phyloP scores from a whole-genome alignment of 2,329 filamentous ascomycete genomes.

The Cryoendolithus antarcticus region DNA sequence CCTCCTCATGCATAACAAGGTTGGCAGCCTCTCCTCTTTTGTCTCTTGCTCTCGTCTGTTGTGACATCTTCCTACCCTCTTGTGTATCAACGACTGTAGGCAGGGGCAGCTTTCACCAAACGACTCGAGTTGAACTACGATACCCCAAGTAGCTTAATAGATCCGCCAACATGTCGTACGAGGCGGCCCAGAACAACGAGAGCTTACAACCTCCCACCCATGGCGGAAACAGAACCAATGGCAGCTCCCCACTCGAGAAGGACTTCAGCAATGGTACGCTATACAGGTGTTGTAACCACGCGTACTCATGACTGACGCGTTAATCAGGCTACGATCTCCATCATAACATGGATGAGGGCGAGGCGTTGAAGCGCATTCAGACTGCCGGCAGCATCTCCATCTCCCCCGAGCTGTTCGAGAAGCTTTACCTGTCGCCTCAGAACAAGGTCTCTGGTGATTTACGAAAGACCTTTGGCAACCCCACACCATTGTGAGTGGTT shows the following conservation, averaged over 20 bases:
- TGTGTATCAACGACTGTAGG: slow-evolving; percentile 4
- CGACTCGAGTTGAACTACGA: slow-evolving; percentile 2
- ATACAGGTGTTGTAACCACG: no score
- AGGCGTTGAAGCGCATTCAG: slow-evolving; percentile 32
- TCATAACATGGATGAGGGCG: slow-evolving; percentile 22
- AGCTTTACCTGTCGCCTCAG: slow-evolving; percentile 40
- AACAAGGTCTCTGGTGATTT: slow-evolving; percentile 39
- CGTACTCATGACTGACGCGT: no score
- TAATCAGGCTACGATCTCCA: slow-evolving; percentile 23
- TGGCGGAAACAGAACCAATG: not conserved
- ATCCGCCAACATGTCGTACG: slow-evolving; percentile 8
- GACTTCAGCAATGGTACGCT: slow-evolving; percentile 32
- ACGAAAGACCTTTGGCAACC: slow-evolving; percentile 39
- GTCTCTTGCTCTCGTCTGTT: not conserved
- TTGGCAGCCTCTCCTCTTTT: slow-evolving; percentile 1
- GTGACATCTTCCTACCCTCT: not conserved
- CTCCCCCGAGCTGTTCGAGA: slow-evolving; percentile 42
- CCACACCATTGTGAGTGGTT: slow-evolving; percentile 35
- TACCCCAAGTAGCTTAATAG: not conserved
- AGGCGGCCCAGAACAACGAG: slow-evolving; percentile 14
- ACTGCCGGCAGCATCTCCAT: slow-evolving; percentile 44
- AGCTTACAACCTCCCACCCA: slow-evolving; percentile 17
- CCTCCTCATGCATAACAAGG: slow-evolving; percentile 4
- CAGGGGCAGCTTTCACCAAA: slow-evolving; percentile 8
- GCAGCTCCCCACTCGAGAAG: slow-evolving; percentile 28